These are phyloP conservation scores for Lizonia empirigonia DNA, from an alignment of 2,329 filamentous ascomycete species.

Conservation along the genomic window DNA sequence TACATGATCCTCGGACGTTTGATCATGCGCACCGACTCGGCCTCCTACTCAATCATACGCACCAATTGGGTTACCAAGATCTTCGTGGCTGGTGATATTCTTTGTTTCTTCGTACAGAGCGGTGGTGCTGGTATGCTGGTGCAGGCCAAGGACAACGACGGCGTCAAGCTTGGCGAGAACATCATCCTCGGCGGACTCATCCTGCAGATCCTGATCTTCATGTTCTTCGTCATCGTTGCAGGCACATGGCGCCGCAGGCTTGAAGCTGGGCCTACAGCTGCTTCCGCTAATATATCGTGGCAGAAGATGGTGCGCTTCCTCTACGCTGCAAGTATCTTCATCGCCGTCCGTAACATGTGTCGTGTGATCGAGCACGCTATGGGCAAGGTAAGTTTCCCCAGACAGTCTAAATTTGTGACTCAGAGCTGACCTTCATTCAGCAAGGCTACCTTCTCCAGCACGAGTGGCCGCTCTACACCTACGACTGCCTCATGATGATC, in stretches of 20 bases:
- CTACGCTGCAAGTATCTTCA: slow-evolving; percentile 49
- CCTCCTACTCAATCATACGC: slow-evolving; percentile 52
- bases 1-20: slow-evolving; percentile 56
- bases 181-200: slow-evolving; percentile 63
- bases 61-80: slow-evolving; percentile 58
- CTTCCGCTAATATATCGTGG: slow-evolving; percentile 40
- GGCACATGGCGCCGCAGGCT: slow-evolving; percentile 58
- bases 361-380: slow-evolving; percentile 55
- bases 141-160: slow-evolving; percentile 27
- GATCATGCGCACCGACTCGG: slow-evolving; percentile 50
- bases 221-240: slow-evolving; percentile 59
- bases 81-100: slow-evolving; percentile 61
- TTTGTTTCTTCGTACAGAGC: slow-evolving; percentile 60
- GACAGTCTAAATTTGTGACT: too few species aligned
- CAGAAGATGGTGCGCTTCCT: slow-evolving; percentile 43
- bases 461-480: slow-evolving; percentile 37
- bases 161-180: slow-evolving; percentile 52
- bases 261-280: slow-evolving; percentile 35
- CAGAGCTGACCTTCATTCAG: slow-evolving; percentile 20
- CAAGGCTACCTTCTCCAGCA: slow-evolving; percentile 32
- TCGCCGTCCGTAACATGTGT: slow-evolving; percentile 55
- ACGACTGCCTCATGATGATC: slow-evolving; percentile 37
- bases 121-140: slow-evolving; percentile 54
- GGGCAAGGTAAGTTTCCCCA: slow-evolving; percentile 27
- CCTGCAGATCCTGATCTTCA: slow-evolving; percentile 64